These are phyloP conservation scores for Neofusicoccum kwambonambiense DNA, from an alignment of 2,329 filamentous ascomycete species.

Conservation along the genomic window DNA sequence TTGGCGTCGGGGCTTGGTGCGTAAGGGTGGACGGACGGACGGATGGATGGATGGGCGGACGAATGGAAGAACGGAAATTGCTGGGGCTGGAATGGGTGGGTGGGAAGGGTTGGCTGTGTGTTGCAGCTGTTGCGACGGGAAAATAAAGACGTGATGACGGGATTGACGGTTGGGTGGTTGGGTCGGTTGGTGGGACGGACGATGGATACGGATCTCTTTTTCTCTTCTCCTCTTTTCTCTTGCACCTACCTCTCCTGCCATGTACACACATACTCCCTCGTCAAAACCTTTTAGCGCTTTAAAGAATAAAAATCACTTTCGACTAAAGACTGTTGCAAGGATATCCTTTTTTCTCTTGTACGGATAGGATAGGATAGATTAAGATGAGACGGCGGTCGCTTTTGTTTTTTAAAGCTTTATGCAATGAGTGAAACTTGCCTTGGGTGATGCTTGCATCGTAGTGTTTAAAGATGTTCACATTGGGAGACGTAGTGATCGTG, in stretches of 20 bases:
- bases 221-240: not conserved
- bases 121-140: not conserved
- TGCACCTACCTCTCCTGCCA: not conserved
- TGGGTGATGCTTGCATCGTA: too few relatives aligned
- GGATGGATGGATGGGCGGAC: not conserved
- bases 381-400: not conserved
- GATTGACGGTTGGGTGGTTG: not conserved
- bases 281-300: not conserved
- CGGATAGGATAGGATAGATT: not conserved
- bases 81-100: not conserved
- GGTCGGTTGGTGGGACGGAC: not conserved
- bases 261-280: not conserved
- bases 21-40: not conserved
- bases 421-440: too few relatives aligned
- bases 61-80: not conserved
- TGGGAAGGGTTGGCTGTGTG: not conserved
- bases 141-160: constrained; percentile 4
- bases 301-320: not conserved
- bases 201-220: constrained; percentile 2
- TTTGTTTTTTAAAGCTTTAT: too few relatives aligned
- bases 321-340: too few relatives aligned
- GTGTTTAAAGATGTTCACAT: too few relatives aligned
- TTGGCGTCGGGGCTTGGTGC: not conserved
- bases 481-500: too few relatives aligned
- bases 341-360: not conserved